phyloP scores from a whole-genome alignment of 192 early-diverging fungal genomes.

The Backusella parvicylindrica region DNA sequence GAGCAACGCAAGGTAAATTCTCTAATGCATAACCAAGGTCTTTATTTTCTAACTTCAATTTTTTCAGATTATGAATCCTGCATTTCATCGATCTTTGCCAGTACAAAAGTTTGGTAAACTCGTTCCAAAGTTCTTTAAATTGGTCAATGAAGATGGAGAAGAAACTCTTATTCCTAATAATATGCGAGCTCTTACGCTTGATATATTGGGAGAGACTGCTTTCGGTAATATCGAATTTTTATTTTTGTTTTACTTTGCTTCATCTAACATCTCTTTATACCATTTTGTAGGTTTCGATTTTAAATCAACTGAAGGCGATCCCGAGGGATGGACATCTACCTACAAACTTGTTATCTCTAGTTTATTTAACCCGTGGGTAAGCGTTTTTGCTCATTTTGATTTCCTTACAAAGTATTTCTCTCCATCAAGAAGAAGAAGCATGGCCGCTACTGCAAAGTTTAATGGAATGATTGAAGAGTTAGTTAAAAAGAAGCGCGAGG shows the following conservation, averaged over 20 bases:
- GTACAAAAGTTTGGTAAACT: conserved; percentile 12
- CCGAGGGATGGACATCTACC: not conserved
- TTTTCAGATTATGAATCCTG: conserved; percentile 17
- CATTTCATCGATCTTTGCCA: conserved; percentile 22
- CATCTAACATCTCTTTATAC: not conserved
- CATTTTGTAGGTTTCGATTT: conserved; percentile 18
- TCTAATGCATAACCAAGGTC: not conserved
- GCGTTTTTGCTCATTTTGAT: conserved; percentile 20
- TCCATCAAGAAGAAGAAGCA: conserved; percentile 1
- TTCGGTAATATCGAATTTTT: not conserved
- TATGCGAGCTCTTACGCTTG: conserved; percentile 7
- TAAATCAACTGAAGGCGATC: conserved; percentile 7
- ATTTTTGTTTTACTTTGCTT: not conserved
- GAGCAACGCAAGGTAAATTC: conserved; percentile 3
- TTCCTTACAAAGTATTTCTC: not conserved
- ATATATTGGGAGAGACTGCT: conserved; percentile 2
- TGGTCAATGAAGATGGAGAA: not conserved
- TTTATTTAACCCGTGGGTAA: not conserved
- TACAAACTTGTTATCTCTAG: not conserved
- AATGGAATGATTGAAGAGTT: conserved; percentile 10
- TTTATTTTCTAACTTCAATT: not conserved
- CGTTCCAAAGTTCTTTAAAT: not conserved
- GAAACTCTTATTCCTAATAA: not conserved
- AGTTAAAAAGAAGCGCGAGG: conserved; percentile 20
- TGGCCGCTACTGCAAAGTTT: conserved; percentile 11